Base-by-base conservation (phyloP, 192 early-diverging fungal species). In the Linderina pennispora region DNA sequence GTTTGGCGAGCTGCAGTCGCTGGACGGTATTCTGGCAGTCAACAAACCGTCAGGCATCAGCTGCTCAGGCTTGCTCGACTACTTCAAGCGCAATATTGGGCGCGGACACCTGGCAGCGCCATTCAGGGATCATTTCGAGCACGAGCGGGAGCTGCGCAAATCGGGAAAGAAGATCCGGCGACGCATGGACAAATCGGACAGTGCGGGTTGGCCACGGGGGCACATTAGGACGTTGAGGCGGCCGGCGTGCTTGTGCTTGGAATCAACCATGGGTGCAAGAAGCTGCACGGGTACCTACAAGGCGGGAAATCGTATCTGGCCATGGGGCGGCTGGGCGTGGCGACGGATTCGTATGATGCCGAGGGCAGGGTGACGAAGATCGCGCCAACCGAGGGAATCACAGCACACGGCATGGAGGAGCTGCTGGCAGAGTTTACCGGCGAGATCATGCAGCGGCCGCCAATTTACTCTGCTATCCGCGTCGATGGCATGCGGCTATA, bases 401-500 rank as follows among this genome's bases (percentile, higher is more conserved):
- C 72, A 3, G 54, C 65, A 33, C 52, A 58, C 8, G 21, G 16
- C 8, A 13, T 89, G 1, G 8, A 60, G 6, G 41, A 51, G 18
- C 42, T 48, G 25, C 47, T 87, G n/a, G 23, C 55, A 14, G 36
- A 45, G 11, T 88, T 86, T 55, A 53, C 62, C 3, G 87, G 87
- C 5, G 47, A 62, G 6, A 82, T 81, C 23, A 24, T 36, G 28
- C 87, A 89, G 55, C 38, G 43, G 3, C 87, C 87, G 14, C 85
- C 87, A 0, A 32, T 82, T 75, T 87, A 86, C 55, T 86, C 84
- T 35, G 86, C 84, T 0, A 45, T 87, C 14, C 74, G 60, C 22
- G 65, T 89, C 24, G 73, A 86, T 28, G 87, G 87, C 17, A 78
- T 80, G 44, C 49, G 81, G 20, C 51, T 89, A 8, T 86, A 87